Evolutionary conservation across 2,329 filamentous ascomycete species (phyloP).

Genomic region (Apiospora arundinis): DNA sequence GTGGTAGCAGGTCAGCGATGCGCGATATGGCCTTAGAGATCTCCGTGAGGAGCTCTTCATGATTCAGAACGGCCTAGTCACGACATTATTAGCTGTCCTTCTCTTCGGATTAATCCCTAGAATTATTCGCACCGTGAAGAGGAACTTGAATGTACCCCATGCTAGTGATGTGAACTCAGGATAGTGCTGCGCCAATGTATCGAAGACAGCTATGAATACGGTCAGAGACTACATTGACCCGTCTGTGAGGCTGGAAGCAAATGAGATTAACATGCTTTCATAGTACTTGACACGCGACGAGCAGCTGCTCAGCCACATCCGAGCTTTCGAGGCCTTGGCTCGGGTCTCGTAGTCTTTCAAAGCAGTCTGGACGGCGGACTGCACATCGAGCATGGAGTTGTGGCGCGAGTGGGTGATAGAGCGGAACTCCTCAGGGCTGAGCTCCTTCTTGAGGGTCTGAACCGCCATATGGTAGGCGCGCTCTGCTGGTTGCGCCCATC

Average conservation of each 20-base stretch:
- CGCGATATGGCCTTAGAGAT: conserved; percentile 29
- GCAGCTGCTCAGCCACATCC: neutral
- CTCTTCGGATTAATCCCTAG: no score
- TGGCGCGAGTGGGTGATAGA: neutral
- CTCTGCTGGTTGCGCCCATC: conserved; percentile 13
- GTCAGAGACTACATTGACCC: no score
- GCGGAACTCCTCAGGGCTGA: neutral
- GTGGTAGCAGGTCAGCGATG: conserved; percentile 30
- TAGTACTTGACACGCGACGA: conserved; percentile 17
- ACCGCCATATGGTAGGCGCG: conserved; percentile 1
- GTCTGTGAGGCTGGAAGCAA: neutral
- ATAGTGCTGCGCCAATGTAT: conserved; percentile 24
- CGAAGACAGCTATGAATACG: neutral
- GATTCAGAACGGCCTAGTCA: conserved; percentile 29
- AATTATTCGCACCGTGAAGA: no score
- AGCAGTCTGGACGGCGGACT: neutral
- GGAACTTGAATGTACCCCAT: conserved; percentile 24
- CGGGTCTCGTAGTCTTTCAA: neutral
- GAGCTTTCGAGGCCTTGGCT: neutral
- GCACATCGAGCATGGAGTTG: conserved; percentile 19
- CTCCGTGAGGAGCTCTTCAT: conserved; percentile 27
- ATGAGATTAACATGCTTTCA: neutral
- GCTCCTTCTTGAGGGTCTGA: conserved; percentile 14
- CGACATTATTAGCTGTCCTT: no score
- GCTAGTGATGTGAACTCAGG: conserved; percentile 20